Base-by-base conservation (phyloP, 1,139 yeast genomes). In the Yamadazyma buinensis region DNA sequence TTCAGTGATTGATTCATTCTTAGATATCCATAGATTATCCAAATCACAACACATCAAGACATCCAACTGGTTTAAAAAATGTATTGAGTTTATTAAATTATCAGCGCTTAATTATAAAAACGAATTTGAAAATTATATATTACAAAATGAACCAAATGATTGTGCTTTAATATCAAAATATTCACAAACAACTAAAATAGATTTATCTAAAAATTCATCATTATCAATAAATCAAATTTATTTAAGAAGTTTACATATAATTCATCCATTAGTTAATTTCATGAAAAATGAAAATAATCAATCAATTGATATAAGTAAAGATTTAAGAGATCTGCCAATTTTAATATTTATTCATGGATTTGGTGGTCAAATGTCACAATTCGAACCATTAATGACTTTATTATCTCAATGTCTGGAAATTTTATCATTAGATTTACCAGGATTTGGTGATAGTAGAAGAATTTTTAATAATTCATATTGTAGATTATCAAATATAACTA, bases 291-390 rank as follows among this genome's bases (percentile, higher is more conserved):
- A 55, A 39, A 55, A 47, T 30, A 59, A 52, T 35, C 57, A 40
- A 29, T 34, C 46, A n/a, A 37, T 49, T 3, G 54, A 56, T 31
- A 59, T 71, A 12, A 44, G 55, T 38, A 44, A 50, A 13, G 70
- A 70, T 34, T 57, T 77, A 27, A 57, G 62, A 18, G 66, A 64
- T 15, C 57, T 80, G 32, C 92, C 94, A 0, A 61, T 77, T 4
- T 54, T 81, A 11, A 62, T 84, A 11, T 72, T 84, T 35, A 49
- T 84, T 15, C 94, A 84, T 54, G 94, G 94, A 0, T 58, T 84
- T 29, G 94, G 94, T 1, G 94, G 94, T 7, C 90, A 82, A 50
- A 65, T 81, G 59, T 67, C 83, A 8, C 90, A 82, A 51, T 83
- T 84, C 51, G 86, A 80, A 46, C 74, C 77, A 3, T 59, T 82